Evolutionary conservation across 306 rosid genomes (phyloP).

Genomic region (Rosa persica): DNA sequence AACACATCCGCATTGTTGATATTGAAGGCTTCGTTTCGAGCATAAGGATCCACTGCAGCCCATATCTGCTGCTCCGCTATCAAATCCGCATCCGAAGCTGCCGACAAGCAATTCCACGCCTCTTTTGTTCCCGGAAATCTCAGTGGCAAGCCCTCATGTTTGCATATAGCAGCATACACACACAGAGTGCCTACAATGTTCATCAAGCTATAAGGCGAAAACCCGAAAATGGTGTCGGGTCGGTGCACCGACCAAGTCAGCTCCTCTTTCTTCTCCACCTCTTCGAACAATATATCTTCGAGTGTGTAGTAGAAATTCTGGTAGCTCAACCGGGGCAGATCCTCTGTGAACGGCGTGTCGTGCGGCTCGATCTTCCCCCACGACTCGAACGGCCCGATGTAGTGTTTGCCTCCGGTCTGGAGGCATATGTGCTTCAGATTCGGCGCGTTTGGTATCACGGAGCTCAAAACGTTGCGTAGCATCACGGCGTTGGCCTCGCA

Average conservation of each 20-base stretch:
- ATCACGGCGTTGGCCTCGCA: constrained; percentile 57
- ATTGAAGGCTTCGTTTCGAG: constrained; percentile 61
- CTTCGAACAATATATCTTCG: constrained; percentile 56
- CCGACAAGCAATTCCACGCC: constrained; percentile 49
- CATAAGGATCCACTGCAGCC: constrained; percentile 75
- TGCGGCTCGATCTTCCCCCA: constrained; percentile 32
- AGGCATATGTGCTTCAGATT: constrained; percentile 70
- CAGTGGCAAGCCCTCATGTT: constrained; percentile 55
- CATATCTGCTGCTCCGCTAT: constrained; percentile 76
- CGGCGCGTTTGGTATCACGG: constrained; percentile 59
- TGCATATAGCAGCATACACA: constrained; percentile 70
- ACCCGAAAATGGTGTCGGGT: constrained; percentile 52
- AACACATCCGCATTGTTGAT: constrained; percentile 60
- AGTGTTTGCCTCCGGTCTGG: constrained; percentile 68
- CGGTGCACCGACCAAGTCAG: constrained; percentile 66
- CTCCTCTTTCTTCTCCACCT: constrained; percentile 43
- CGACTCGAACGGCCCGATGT: constrained; percentile 48
- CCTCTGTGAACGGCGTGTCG: constrained; percentile 70
- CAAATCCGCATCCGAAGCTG: constrained; percentile 66
- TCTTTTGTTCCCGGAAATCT: constrained; percentile 52
- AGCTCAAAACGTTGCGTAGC: constrained; percentile 49
- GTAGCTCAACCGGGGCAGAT: constrained; percentile 50
- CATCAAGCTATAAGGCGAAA: constrained; percentile 73
- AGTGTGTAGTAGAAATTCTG: constrained; percentile 61
- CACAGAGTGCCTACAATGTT: constrained; percentile 48